Evolutionary conservation across 208 protist genomes (phyloP).

Genomic region (Strigomonas galati): DNA sequence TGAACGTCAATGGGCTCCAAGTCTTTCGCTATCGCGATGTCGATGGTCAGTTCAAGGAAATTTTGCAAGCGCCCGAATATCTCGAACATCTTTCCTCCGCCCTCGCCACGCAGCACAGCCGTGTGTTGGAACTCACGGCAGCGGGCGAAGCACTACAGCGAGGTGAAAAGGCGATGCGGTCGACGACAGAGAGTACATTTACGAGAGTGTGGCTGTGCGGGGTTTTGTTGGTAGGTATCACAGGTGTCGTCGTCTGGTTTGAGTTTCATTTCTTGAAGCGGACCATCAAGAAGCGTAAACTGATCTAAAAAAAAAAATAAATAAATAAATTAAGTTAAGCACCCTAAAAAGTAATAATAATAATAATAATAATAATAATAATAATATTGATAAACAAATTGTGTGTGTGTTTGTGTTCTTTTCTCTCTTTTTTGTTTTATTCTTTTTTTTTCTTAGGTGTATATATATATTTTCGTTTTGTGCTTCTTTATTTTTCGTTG

Average conservation of each 20-base stretch:
- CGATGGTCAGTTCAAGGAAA: conserved; percentile 58
- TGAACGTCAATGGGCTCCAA: conserved; percentile 49
- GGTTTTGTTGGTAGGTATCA: conserved; percentile 37
- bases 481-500: conserved; percentile 6
- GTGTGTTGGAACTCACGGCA: conserved; percentile 12
- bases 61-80: conserved; percentile 51
- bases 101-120: conserved; percentile 17
- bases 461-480: not conserved
- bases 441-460: conserved; percentile 9
- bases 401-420: not conserved
- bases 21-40: conserved; percentile 65
- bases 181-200: conserved; percentile 75
- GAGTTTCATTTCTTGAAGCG: conserved; percentile 70
- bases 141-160: conserved; percentile 10
- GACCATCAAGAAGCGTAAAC: conserved; percentile 62
- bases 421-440: not conserved
- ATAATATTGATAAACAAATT: not conserved
- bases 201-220: conserved; percentile 70
- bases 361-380: too few relatives aligned
- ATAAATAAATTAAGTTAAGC: conserved; percentile 2
- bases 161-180: conserved; percentile 45
- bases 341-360: too few relatives aligned
- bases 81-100: conserved; percentile 31
- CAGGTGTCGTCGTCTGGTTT: conserved; percentile 39
- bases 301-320: conserved; percentile 26